phyloP scores from a whole-genome alignment of 202 grass and related monocot species.

The Schoenoplectus triqueter region DNA sequence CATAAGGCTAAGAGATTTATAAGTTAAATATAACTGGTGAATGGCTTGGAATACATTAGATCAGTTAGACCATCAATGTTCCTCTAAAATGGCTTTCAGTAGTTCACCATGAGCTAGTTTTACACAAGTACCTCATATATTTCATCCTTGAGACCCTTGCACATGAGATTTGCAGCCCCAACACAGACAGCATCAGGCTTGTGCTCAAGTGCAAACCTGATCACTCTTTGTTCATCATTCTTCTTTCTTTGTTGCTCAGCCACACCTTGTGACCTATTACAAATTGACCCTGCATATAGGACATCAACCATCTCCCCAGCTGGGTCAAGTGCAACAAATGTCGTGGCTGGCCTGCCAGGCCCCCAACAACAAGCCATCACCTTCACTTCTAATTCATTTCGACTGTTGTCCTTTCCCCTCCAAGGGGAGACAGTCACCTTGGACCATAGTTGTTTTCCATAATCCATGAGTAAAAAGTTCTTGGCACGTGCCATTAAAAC shows the following conservation, averaged over 20 bases:
- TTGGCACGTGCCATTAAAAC: constrained; percentile 73
- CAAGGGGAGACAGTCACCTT: constrained; percentile 90
- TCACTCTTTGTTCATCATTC: constrained; percentile 84
- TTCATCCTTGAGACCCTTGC: constrained; percentile 96
- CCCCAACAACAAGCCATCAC: constrained; percentile 99
- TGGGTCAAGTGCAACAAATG: constrained; percentile 91
- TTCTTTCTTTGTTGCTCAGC: constrained; percentile 84
- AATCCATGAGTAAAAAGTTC: constrained; percentile 81
- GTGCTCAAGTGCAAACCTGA: constrained; percentile 95
- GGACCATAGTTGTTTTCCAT: constrained; percentile 73
- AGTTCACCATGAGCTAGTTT: neutral
- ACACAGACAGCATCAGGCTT: constrained; percentile 85
- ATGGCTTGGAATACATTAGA: neutral
- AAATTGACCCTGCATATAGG: constrained; percentile 89
- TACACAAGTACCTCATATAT: constrained; percentile 77
- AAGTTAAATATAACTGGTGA: constrained; percentile 16
- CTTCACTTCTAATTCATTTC: constrained; percentile 76
- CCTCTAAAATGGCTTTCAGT: neutral
- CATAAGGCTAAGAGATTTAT: neutral
- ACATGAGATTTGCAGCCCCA: constrained; percentile 83
- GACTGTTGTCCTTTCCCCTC: constrained; percentile 73
- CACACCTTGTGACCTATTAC: constrained; percentile 77
- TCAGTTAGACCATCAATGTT: neutral
- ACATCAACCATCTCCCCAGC: constrained; percentile 95
- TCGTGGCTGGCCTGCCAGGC: constrained; percentile 89